Evolutionary conservation across 1,284 basidiomycete genomes (phyloP).

Genomic region (Trichosporon coremiiforme): DNA sequence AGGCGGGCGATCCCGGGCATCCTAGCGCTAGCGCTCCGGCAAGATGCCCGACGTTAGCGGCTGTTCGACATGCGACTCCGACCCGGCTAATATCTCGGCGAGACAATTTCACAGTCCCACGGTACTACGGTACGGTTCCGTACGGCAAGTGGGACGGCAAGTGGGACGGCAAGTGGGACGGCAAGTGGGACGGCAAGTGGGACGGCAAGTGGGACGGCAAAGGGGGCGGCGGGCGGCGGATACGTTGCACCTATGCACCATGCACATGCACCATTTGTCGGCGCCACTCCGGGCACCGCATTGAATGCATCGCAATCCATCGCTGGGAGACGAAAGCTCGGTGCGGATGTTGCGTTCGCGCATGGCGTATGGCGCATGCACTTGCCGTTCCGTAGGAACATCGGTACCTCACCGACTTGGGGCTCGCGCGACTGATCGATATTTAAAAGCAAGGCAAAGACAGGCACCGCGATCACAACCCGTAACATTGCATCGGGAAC

Average conservation of each 20-base stretch:
- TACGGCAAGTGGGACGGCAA: neutral
- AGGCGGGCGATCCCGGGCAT: neutral
- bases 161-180: too few relatives aligned
- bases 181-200: too few relatives aligned
- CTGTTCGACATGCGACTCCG: neutral
- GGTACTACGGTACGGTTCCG: too few relatives aligned
- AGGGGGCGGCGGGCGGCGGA: too few relatives aligned
- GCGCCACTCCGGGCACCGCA: neutral
- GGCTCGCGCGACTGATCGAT: neutral
- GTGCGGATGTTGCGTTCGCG: neutral
- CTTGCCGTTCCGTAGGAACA: neutral
- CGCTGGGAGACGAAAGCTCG: neutral
- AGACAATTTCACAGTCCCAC: too few relatives aligned
- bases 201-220: too few relatives aligned
- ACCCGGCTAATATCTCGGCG: too few relatives aligned
- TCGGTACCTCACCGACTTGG: neutral
- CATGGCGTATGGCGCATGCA: neutral
- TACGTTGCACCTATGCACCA: neutral
- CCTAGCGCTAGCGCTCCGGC: neutral
- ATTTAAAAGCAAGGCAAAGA: neutral
- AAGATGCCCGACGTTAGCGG: neutral
- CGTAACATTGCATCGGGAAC: neutral
- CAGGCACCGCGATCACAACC: neutral
- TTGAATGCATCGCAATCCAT: neutral
- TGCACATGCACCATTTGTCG: too few relatives aligned